Conservation (phyloP, 257 asterid genomes). For the Nicotiana tabacum region DNA sequence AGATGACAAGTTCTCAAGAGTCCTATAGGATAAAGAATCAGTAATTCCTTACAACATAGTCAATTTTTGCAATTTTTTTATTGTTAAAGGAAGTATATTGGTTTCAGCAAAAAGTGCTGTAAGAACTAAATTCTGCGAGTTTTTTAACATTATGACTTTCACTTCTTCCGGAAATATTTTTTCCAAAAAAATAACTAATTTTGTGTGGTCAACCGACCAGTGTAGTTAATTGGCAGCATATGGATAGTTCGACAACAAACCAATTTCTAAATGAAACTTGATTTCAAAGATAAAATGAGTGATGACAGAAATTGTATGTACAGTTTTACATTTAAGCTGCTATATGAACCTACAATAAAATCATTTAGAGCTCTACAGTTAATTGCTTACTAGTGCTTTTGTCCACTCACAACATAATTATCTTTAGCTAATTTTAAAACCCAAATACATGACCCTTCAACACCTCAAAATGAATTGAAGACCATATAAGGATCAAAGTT, state of each 20-base stretch:
- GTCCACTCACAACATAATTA: neutral
- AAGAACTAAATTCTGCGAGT: too few relatives aligned
- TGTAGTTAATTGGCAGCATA: neutral
- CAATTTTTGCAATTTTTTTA: neutral
- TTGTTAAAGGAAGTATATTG: too few relatives aligned
- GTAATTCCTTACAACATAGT: neutral
- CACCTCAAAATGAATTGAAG: neutral
- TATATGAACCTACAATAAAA: neutral
- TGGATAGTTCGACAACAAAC: neutral
- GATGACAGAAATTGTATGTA: neutral
- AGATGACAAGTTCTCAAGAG: neutral
- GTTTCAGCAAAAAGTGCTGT: too few relatives aligned
- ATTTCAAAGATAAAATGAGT: neutral
- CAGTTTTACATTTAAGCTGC: neutral
- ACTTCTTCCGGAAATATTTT: too few relatives aligned
- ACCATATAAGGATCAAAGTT: neutral
- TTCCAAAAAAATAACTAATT: neutral
- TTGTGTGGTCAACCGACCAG: neutral
- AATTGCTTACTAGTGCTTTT: neutral
- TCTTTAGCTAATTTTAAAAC: neutral
- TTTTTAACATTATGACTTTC: too few relatives aligned
- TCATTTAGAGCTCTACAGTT: neutral
- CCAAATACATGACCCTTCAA: conserved; percentile 7
- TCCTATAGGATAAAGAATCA: neutral
- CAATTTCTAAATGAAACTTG: neutral